phyloP scores from a whole-genome alignment of 768 basidiomycete species.

The Ramaria rubella region DNA sequence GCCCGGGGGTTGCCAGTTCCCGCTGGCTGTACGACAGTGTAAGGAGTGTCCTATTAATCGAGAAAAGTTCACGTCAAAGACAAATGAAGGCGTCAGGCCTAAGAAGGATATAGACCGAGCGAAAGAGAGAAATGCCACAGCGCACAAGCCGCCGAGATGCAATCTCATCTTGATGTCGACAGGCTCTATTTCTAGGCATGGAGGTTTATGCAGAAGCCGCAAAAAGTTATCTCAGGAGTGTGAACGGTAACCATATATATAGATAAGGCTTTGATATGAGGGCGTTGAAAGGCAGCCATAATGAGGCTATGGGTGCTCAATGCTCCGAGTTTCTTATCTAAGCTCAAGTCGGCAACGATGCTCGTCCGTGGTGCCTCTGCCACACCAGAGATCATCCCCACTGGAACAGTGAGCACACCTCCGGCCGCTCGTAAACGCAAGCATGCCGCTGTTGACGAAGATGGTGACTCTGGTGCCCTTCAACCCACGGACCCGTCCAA shows the following conservation, averaged over 20 bases:
- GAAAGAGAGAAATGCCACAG: too few species aligned
- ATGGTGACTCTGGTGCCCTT: not conserved
- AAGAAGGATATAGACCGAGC: too few species aligned
- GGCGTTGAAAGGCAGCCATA: not conserved
- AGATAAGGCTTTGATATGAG: not conserved
- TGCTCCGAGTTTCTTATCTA: not conserved
- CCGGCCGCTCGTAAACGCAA: slow-evolving; percentile 4
- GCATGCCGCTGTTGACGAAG: not conserved
- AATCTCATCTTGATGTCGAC: too few species aligned
- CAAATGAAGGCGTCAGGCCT: too few species aligned
- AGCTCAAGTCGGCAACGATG: not conserved
- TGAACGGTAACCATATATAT: not conserved
- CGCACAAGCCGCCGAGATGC: too few species aligned
- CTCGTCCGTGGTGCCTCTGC: slow-evolving; percentile 9
- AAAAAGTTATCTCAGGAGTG: not conserved
- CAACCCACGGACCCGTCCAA: slow-evolving; percentile 18
- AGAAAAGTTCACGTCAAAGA: too few species aligned
- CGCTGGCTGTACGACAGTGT: not conserved
- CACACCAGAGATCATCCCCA: not conserved
- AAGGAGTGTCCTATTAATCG: not conserved
- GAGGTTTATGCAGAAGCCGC: too few species aligned
- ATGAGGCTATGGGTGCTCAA: not conserved
- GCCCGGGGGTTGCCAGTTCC: not conserved
- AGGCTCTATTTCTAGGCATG: too few species aligned
- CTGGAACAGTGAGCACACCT: not conserved